phyloP scores from a whole-genome alignment of 345 rosid species.

The Populus tremula region DNA sequence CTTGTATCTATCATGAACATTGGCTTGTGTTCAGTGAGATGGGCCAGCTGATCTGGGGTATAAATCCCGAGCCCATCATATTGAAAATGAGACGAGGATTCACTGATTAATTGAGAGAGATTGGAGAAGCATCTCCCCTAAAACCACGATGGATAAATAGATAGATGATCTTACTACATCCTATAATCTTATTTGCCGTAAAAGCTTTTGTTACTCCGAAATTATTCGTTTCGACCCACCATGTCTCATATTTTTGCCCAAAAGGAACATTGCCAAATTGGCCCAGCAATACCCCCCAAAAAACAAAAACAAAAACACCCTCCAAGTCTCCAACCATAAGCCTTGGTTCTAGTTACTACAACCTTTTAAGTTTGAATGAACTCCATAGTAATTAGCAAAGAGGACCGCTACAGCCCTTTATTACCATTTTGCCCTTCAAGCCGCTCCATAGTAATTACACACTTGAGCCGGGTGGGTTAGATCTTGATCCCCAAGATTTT shows the following conservation, averaged over 20 bases:
- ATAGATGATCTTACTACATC: background rate
- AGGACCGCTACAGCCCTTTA: too few relatives aligned
- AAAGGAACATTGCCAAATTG: background rate
- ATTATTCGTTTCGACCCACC: background rate
- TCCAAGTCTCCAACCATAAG: too few relatives aligned
- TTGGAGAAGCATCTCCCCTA: background rate
- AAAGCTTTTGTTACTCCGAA: background rate
- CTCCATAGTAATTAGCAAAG: too few relatives aligned
- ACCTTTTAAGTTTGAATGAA: background rate
- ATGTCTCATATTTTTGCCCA: background rate
- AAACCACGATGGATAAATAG: background rate
- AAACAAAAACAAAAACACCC: too few relatives aligned
- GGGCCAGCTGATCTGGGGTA: too few relatives aligned
- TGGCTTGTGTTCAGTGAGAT: too few relatives aligned
- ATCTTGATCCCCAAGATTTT: too few relatives aligned
- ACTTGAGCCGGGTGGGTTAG: too few relatives aligned
- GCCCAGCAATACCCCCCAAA: background rate
- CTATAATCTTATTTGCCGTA: background rate
- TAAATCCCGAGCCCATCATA: too few relatives aligned
- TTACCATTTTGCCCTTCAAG: too few relatives aligned
- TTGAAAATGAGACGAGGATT: background rate
- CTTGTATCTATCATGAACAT: too few relatives aligned
- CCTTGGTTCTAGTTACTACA: background rate
- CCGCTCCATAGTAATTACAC: too few relatives aligned
- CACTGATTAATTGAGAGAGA: background rate